These are phyloP conservation scores for Exutisphaerella laricina DNA, from an alignment of 2,329 filamentous ascomycete species.

Conservation along the genomic window DNA sequence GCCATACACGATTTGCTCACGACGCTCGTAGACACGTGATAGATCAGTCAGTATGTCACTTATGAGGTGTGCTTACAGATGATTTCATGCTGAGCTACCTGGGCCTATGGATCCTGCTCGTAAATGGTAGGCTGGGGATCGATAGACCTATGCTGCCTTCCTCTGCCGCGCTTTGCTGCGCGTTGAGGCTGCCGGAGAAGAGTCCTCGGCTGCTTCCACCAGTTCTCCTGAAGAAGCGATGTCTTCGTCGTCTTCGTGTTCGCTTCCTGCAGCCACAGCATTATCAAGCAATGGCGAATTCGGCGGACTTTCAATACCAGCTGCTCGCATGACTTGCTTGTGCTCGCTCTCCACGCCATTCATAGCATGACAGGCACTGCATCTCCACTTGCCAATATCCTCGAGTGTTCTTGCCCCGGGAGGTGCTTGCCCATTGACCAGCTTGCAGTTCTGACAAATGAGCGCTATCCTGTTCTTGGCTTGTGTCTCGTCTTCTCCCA, in stretches of 20 bases:
- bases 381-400: slow-evolving; percentile 83
- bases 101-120: too few relatives aligned
- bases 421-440: slow-evolving; percentile 94
- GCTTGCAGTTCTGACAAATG: slow-evolving; percentile 73
- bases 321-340: slow-evolving; percentile 51
- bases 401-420: slow-evolving; percentile 72
- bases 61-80: too few relatives aligned
- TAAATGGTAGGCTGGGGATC: too few relatives aligned
- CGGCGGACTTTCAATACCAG: neutral
- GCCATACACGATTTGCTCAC: too few relatives aligned
- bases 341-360: slow-evolving; percentile 80
- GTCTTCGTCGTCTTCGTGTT: slow-evolving; percentile 13
- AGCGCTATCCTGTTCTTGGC: slow-evolving; percentile 86
- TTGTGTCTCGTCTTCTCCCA: slow-evolving; percentile 91
- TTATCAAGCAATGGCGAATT: neutral
- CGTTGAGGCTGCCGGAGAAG: slow-evolving; percentile 35
- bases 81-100: too few relatives aligned
- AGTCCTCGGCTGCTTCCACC: slow-evolving; percentile 10
- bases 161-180: slow-evolving; percentile 39
- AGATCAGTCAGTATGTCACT: too few relatives aligned
- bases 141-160: slow-evolving; percentile 34
- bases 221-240: slow-evolving; percentile 16
- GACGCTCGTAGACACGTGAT: too few relatives aligned
- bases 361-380: slow-evolving; percentile 68
- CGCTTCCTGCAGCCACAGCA: neutral